Conservation (phyloP, 2,329 filamentous ascomycete genomes). For the Cladophialophora chaetospira region DNA sequence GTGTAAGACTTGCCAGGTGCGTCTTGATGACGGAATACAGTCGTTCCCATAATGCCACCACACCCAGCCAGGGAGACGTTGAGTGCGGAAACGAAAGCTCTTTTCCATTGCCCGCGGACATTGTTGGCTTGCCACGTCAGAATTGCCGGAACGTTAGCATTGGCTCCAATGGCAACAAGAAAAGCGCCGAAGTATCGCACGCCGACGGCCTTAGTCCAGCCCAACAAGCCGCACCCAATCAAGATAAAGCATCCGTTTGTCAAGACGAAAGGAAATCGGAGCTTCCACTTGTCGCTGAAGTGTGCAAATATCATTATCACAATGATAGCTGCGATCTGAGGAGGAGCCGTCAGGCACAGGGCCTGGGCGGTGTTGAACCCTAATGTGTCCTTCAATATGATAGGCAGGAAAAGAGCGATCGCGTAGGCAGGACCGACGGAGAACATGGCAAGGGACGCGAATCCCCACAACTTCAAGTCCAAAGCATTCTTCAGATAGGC, state of each 20-base stretch:
- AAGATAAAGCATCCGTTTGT: not conserved
- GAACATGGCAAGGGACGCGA: conserved; percentile 56
- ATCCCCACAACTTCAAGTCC: conserved; percentile 59
- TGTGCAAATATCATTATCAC: conserved; percentile 5
- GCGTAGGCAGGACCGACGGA: conserved; percentile 75
- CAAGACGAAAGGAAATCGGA: conserved; percentile 59
- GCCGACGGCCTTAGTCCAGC: conserved; percentile 58
- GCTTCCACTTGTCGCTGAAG: not conserved
- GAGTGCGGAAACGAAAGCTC: conserved; percentile 53
- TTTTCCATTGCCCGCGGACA: conserved; percentile 84
- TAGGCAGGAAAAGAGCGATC: conserved; percentile 75
- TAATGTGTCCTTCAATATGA: conserved; percentile 67
- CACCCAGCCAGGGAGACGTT: not conserved
- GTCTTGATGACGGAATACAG: conserved; percentile 64
- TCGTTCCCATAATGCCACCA: conserved; percentile 73
- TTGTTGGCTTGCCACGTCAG: conserved; percentile 86
- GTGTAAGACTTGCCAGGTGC: no score
- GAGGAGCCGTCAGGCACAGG: conserved; percentile 72
- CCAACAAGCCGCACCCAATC: conserved; percentile 36
- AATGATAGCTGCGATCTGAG: conserved; percentile 56
- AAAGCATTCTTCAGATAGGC: conserved; percentile 51
- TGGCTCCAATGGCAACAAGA: conserved; percentile 70
- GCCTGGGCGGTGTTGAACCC: conserved; percentile 64
- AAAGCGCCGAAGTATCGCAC: conserved; percentile 75
- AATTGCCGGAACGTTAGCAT: conserved; percentile 71